phyloP scores from a whole-genome alignment of 2,329 filamentous ascomycete species.

The Bipolaris victoriae region DNA sequence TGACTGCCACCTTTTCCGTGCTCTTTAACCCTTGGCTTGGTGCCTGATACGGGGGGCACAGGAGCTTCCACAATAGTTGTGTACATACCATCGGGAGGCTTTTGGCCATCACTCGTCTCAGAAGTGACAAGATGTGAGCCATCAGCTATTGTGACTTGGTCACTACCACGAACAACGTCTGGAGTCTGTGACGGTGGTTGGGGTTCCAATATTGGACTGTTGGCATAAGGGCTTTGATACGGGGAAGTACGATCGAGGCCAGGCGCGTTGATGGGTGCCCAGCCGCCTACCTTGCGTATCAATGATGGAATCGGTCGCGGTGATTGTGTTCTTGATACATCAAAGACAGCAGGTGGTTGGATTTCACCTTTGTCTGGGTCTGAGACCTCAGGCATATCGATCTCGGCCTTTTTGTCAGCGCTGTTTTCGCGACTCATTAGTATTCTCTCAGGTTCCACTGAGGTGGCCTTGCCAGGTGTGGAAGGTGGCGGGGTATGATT shows the following conservation, averaged over 20 bases:
- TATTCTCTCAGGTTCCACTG: background rate
- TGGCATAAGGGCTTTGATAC: slow-evolving; percentile 31
- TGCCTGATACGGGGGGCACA: slow-evolving; percentile 8
- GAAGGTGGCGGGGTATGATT: background rate
- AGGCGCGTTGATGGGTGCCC: slow-evolving; percentile 29
- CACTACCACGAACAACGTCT: background rate
- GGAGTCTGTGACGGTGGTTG: background rate
- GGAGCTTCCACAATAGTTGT: slow-evolving; percentile 10
- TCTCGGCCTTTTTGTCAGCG: background rate
- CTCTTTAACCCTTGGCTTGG: slow-evolving; percentile 11
- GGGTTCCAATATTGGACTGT: slow-evolving; percentile 2
- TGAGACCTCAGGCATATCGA: background rate
- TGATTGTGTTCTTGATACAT: background rate
- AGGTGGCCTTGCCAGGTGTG: background rate
- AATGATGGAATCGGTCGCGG: background rate
- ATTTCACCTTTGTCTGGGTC: background rate
- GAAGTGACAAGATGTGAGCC: background rate
- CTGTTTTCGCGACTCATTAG: background rate
- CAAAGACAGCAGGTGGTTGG: background rate
- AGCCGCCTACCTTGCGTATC: slow-evolving; percentile 12
- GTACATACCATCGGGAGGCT: slow-evolving; percentile 1
- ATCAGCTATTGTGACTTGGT: background rate
- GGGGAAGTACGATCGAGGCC: background rate
- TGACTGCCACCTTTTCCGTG: slow-evolving; percentile 23
- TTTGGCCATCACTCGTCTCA: background rate